A percentile compares a stretch with the other conserved stretches of the same genome.
phyloP scores from a whole-genome alignment of 306 rosid genomes.

The Ochetophila trinervis region DNA sequence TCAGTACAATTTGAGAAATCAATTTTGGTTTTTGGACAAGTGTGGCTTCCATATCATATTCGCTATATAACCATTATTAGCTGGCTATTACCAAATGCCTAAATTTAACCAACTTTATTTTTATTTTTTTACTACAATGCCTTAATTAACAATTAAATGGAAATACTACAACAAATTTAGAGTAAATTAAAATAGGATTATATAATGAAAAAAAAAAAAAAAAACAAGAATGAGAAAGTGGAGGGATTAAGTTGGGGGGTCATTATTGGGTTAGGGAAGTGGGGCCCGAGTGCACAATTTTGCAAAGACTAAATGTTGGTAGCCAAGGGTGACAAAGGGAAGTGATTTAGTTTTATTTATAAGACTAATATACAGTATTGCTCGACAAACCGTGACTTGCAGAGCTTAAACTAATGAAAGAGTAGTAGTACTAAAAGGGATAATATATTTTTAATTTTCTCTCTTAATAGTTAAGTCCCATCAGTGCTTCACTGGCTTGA shows the following conservation, averaged over 20 bases:
- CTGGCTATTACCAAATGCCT: no score
- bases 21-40: no score
- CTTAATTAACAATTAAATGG: no score
- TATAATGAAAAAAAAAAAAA: neutral
- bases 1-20: no score
- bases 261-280: constrained; percentile 45
- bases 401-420: constrained; percentile 38
- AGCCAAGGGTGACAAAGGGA: constrained; percentile 47
- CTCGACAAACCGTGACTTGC: constrained; percentile 57
- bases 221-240: neutral
- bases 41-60: no score
- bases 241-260: constrained; percentile 40
- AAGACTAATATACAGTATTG: constrained; percentile 38
- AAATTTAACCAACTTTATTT: no score
- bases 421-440: constrained; percentile 15
- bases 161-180: no score
- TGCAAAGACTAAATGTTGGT: constrained; percentile 66
- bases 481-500: constrained; percentile 23
- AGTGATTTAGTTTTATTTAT: constrained; percentile 32
- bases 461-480: constrained; percentile 20
- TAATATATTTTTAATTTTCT: constrained; percentile 14
- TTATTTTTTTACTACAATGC: no score
- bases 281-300: constrained; percentile 45
- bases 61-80: no score
- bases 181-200: no score